Evolutionary conservation across 371 early-diverging fungal genomes (phyloP).

Genomic region (Mortierella sp.): DNA sequence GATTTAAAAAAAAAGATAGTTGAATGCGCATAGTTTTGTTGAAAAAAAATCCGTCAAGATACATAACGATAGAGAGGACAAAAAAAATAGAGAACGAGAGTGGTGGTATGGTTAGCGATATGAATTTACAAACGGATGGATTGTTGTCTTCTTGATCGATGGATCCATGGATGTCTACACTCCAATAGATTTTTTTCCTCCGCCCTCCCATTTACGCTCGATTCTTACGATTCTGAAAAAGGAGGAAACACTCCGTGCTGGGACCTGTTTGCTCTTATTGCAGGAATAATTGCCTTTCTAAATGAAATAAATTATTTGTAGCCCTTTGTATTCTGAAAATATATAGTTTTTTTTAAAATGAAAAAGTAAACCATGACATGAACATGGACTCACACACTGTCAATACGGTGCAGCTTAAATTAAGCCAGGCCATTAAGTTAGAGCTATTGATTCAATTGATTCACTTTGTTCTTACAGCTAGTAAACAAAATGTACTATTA

Average conservation of each 20-base stretch:
- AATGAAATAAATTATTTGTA: background rate
- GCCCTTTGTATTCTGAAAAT: background rate
- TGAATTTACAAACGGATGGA: slow-evolving; percentile 12
- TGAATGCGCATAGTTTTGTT: background rate
- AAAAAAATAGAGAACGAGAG: background rate
- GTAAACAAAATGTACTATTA: no score
- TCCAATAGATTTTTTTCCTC: background rate
- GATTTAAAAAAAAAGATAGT: background rate
- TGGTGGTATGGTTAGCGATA: background rate
- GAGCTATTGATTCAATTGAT: no score
- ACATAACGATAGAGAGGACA: background rate
- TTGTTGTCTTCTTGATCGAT: slow-evolving; percentile 17
- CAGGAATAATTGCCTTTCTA: background rate
- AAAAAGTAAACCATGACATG: background rate
- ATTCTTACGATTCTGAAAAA: slow-evolving; percentile 35
- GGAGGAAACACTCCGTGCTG: slow-evolving; percentile 19
- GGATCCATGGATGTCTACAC: slow-evolving; percentile 9
- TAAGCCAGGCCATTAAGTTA: no score
- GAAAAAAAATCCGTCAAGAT: background rate
- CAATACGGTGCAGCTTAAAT: no score
- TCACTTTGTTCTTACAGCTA: no score
- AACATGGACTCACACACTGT: no score
- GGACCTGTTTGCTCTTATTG: background rate
- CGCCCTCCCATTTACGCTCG: background rate
- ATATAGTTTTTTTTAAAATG: background rate